phyloP scores from a whole-genome alignment of 2,329 filamentous ascomycete species.

The Colletotrichum magnum region DNA sequence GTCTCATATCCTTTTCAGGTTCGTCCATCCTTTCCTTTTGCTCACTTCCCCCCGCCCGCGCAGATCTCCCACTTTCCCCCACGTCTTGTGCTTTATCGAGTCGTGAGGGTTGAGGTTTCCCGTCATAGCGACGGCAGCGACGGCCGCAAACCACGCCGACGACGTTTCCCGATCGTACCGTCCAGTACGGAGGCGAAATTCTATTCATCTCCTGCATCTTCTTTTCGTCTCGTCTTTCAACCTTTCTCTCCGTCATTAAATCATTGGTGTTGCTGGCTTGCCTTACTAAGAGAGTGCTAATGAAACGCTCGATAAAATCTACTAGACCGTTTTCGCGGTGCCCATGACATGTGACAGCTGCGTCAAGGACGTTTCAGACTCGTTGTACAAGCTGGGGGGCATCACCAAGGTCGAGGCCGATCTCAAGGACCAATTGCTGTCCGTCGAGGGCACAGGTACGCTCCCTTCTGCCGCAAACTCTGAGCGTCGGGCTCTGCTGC shows the following conservation, averaged over 20 bases:
- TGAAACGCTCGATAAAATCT: slow-evolving; percentile 51
- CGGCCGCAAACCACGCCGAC: too few species aligned
- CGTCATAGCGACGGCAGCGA: too few species aligned
- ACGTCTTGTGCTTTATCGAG: not conserved
- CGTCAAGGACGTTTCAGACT: slow-evolving; percentile 86
- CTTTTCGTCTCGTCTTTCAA: not conserved
- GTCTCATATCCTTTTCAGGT: slow-evolving; percentile 46
- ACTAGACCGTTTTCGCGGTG: slow-evolving; percentile 92
- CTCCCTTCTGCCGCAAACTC: slow-evolving; percentile 38
- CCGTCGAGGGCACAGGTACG: slow-evolving; percentile 85
- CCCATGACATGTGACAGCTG: slow-evolving; percentile 93
- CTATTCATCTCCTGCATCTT: not conserved
- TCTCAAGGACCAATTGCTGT: slow-evolving; percentile 85
- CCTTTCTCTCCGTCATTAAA: not conserved
- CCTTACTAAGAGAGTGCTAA: slow-evolving; percentile 46
- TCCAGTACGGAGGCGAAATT: not conserved
- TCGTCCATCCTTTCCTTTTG: slow-evolving; percentile 10
- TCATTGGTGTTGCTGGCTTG: slow-evolving; percentile 4
- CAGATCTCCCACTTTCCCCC: not conserved
- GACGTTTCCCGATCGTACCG: too few species aligned
- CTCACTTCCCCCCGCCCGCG: not conserved
- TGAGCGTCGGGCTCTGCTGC: slow-evolving; percentile 1
- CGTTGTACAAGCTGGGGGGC: slow-evolving; percentile 82
- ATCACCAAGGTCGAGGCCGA: slow-evolving; percentile 87
- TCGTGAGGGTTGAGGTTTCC: too few species aligned